Evolutionary conservation across 2,329 filamentous ascomycete species (phyloP), one percentile per base, ranked within the genome.

Genomic region (Hortaea werneckii): DNA sequence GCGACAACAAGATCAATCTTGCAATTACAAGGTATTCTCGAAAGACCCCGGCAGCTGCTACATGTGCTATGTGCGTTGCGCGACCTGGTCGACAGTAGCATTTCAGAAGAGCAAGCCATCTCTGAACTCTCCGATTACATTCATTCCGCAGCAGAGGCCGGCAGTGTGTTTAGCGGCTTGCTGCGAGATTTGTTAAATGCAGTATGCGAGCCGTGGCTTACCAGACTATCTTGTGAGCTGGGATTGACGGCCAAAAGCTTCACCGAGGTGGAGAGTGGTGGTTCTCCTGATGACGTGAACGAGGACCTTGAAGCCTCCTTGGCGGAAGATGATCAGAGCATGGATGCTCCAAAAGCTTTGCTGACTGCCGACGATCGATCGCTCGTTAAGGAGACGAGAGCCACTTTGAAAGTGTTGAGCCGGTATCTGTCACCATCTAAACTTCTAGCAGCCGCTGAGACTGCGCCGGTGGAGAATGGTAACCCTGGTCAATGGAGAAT

Each of bases 311-410:
- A 35, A 2, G n/a, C n/a, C 3, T 4, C 32, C 9, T 9, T 2
- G 32, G 4, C 32, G 4, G 32, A 35, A 35, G 32, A n/a, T 35
- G 32, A 4, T 2, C 8, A 35, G 4, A 35, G 32, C 9, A 35
- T 9, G 8, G 32, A 35, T n/a, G 9, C 8, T 2, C 9, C 32
- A 9, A 9, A 9, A 9, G 32, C 32, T 35, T n/a, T 0, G 62
- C 70, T 45, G n/a, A 32, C 12, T 10, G 12, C n/a, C 5, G 85
- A 92, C 47, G 76, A 89, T 53, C 81, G 79, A 3, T 74, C 77
- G 42, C 69, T 74, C 5, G 78, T 92, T n/a, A 89, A 90, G 52
- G 86, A 94, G 60, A 84, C 82, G 3, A 87, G 86, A 4, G 78
- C 77, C 55, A 90, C 84, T 59, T 65, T 94, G 41, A 78, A 84